Conservation (phyloP, 805 yeast species). For the Teunomyces lycoperdinae region DNA sequence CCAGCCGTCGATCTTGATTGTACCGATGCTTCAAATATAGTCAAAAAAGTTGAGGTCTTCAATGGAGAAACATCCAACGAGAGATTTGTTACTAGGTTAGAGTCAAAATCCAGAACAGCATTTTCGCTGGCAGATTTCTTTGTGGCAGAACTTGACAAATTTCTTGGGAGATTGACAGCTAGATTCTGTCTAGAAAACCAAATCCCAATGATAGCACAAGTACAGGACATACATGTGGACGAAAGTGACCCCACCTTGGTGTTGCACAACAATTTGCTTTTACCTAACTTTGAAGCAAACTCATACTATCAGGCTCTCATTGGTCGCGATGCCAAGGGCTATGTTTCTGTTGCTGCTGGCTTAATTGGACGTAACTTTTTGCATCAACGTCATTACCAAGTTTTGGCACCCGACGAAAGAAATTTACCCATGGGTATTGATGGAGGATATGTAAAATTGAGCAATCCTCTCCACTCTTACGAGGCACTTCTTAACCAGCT, state of each 20-base stretch:
- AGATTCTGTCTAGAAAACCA: conserved; percentile 16
- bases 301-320: conserved; percentile 36
- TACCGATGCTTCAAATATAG: conserved; percentile 16
- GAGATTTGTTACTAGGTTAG: conserved; percentile 7
- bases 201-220: conserved; percentile 17
- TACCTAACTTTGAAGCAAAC: conserved; percentile 35
- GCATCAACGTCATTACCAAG: conserved; percentile 12
- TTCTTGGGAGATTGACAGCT: conserved; percentile 24
- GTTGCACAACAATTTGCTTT: conserved; percentile 31
- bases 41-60: conserved; percentile 8
- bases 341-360: conserved; percentile 31
- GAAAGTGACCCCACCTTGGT: conserved; percentile 18
- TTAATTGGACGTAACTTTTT: conserved; percentile 35
- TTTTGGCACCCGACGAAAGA: conserved; percentile 9
- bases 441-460: conserved; percentile 27
- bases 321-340: conserved; percentile 34
- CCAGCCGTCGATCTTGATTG: conserved; percentile 6
- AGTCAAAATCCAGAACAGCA: not conserved
- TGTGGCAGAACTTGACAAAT: conserved; percentile 21
- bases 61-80: conserved; percentile 4
- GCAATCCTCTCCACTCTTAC: conserved; percentile 19
- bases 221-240: conserved; percentile 14
- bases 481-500: conserved; percentile 34
- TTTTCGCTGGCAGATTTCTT: conserved; percentile 19
- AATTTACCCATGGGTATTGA: conserved; percentile 27